Percentiles rank a stretch among this genome's conserved stretches.
These are phyloP conservation scores for Colletotrichum orbiculare DNA, from an alignment of 2,329 filamentous ascomycete genomes.

Conservation along the genomic window DNA sequence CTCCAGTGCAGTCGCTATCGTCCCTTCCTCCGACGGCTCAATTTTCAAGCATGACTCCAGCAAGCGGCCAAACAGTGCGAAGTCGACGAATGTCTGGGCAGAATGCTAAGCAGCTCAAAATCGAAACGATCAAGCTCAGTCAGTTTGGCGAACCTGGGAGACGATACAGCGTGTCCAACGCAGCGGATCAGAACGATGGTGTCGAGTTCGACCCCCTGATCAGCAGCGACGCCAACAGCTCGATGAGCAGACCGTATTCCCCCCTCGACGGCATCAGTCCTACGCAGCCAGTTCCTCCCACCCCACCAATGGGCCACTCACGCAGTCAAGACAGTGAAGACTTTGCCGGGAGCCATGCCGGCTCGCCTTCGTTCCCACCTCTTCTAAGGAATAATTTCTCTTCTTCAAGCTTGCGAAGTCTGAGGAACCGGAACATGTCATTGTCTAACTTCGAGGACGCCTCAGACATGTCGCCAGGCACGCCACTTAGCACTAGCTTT, in stretches of 20 bases:
- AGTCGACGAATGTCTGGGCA: constrained; percentile 84
- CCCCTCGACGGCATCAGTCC: constrained; percentile 36
- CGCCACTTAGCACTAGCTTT: constrained; percentile 78
- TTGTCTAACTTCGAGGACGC: constrained; percentile 69
- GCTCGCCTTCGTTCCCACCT: constrained; percentile 64
- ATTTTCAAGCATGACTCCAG: constrained; percentile 40
- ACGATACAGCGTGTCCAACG: constrained; percentile 27
- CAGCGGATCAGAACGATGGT: background rate
- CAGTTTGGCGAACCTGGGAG: constrained; percentile 20
- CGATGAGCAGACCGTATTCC: constrained; percentile 25
- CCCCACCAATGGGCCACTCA: constrained; percentile 43
- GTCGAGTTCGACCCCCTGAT: constrained; percentile 11
- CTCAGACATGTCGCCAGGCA: constrained; percentile 77
- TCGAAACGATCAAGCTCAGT: constrained; percentile 71
- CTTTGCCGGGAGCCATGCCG: constrained; percentile 54
- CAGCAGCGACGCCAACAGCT: background rate
- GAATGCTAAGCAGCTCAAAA: constrained; percentile 85
- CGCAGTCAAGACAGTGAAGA: constrained; percentile 50
- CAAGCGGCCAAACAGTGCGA: constrained; percentile 68
- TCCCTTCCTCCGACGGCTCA: constrained; percentile 53
- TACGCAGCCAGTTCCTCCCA: constrained; percentile 33
- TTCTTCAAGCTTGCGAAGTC: constrained; percentile 75
- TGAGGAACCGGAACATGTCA: constrained; percentile 81
- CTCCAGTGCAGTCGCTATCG: constrained; percentile 60
- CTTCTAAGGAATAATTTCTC: constrained; percentile 75